Evolutionary conservation across 805 yeast genomes (phyloP).

Genomic region (Metschnikowia peoriensis): DNA sequence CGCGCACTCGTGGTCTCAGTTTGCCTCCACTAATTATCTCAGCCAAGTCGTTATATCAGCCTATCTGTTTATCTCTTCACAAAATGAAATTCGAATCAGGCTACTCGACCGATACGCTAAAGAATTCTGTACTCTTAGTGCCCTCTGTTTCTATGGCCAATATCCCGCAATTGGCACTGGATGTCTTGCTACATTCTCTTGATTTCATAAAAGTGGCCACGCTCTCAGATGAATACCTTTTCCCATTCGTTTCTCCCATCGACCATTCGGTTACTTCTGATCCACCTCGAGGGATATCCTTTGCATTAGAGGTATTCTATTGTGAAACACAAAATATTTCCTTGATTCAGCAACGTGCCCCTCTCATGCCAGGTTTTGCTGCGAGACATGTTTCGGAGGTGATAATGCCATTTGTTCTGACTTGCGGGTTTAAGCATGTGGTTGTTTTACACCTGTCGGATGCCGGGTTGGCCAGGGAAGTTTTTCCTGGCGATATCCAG

Average conservation of each 20-base stretch:
- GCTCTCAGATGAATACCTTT: slow-evolving; percentile 59
- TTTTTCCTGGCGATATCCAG: slow-evolving; percentile 24
- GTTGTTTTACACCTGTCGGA: slow-evolving; percentile 72
- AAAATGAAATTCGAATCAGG: slow-evolving; percentile 9
- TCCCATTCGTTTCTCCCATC: slow-evolving; percentile 82
- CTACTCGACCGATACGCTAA: slow-evolving; percentile 6
- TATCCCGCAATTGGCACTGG: slow-evolving; percentile 80
- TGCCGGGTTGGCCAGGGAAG: slow-evolving; percentile 46
- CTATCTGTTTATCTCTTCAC: not conserved
- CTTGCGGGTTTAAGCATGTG: slow-evolving; percentile 42
- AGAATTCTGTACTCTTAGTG: slow-evolving; percentile 50
- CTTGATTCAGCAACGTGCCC: slow-evolving; percentile 80
- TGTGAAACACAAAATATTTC: slow-evolving; percentile 43
- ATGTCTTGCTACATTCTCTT: slow-evolving; percentile 66
- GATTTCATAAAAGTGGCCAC: slow-evolving; percentile 50
- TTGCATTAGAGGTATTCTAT: slow-evolving; percentile 65
- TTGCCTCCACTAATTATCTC: not conserved
- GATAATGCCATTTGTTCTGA: slow-evolving; percentile 47
- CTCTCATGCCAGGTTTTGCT: slow-evolving; percentile 67
- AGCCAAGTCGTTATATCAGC: not conserved
- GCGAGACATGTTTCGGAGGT: slow-evolving; percentile 51
- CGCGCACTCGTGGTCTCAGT: not conserved
- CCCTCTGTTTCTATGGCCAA: slow-evolving; percentile 89
- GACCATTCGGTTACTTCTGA: slow-evolving; percentile 39
- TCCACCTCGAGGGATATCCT: slow-evolving; percentile 43